Evolutionary conservation across 371 early-diverging fungal species (phyloP).

Genomic region (Catenaria anguillulae): DNA sequence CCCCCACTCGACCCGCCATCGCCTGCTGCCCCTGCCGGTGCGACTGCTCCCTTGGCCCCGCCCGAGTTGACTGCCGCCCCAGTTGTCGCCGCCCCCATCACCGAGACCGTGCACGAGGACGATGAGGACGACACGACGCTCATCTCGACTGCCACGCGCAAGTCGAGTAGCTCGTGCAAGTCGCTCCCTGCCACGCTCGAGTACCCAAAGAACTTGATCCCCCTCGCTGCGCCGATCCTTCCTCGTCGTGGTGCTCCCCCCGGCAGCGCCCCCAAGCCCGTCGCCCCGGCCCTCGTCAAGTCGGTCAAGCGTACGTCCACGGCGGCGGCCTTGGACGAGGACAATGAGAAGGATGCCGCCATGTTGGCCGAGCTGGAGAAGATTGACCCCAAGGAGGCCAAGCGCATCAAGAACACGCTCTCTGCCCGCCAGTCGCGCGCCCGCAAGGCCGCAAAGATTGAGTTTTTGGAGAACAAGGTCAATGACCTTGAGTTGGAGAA

Average conservation of each 20-base stretch:
- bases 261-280: background rate
- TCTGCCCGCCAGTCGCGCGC: conserved; percentile 6
- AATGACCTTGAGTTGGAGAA: background rate
- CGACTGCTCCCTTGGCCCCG: background rate
- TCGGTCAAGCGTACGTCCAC: background rate
- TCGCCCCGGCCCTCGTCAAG: too few relatives aligned
- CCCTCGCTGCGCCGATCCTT: conserved; percentile 2
- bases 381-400: background rate
- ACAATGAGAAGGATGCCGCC: background rate
- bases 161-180: background rate
- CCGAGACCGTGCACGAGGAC: too few relatives aligned
- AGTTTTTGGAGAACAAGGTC: background rate
- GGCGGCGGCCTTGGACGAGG: background rate
- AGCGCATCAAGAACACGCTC: conserved; percentile 3
- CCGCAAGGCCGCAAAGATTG: conserved; percentile 1
- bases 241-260: background rate
- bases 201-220: conserved; percentile 1
- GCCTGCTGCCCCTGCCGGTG: background rate
- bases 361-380: background rate
- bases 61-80: background rate
- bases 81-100: background rate
- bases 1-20: background rate
- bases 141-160: background rate
- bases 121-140: background rate
- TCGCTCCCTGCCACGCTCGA: background rate